phyloP scores from a whole-genome alignment of 345 rosid species.

The Citrus glauca region DNA sequence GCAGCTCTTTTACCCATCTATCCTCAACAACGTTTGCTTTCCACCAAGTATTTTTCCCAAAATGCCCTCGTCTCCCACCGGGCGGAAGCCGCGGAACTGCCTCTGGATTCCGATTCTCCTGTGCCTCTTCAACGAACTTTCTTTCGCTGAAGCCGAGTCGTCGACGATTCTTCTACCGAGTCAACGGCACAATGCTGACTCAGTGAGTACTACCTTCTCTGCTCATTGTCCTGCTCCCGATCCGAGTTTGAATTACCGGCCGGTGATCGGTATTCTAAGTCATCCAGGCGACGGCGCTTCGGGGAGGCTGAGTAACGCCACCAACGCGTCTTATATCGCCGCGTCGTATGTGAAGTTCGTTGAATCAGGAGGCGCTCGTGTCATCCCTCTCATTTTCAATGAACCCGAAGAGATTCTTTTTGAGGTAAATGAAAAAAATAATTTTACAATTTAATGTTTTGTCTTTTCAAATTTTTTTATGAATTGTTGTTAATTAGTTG shows the following conservation, averaged over 20 bases:
- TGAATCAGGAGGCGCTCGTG: slow-evolving; percentile 93
- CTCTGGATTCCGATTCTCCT: slow-evolving; percentile 44
- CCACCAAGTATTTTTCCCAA: no score
- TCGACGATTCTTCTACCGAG: slow-evolving; percentile 46
- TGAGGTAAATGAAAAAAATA: slow-evolving; percentile 35
- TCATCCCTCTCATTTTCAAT: slow-evolving; percentile 76
- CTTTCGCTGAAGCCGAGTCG: slow-evolving; percentile 31
- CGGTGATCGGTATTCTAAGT: slow-evolving; percentile 74
- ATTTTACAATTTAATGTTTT: no score
- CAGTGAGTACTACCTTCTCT: not conserved
- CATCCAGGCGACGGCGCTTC: slow-evolving; percentile 95
- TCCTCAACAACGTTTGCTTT: no score
- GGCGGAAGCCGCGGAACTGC: slow-evolving; percentile 33
- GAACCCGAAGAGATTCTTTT: slow-evolving; percentile 60
- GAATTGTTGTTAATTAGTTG: not conserved
- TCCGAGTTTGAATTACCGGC: slow-evolving; percentile 56
- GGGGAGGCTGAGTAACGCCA: slow-evolving; percentile 60
- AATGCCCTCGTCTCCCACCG: slow-evolving; percentile 14
- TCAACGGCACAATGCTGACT: slow-evolving; percentile 19
- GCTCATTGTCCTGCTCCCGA: slow-evolving; percentile 44
- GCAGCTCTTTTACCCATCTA: no score
- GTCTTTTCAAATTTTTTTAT: no score
- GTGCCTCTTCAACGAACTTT: slow-evolving; percentile 41
- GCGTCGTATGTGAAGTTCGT: slow-evolving; percentile 89
- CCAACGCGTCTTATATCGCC: slow-evolving; percentile 58